Evolutionary conservation across 352 stramenopile genomes (phyloP).

Genomic region (Phytophthora sojae): DNA sequence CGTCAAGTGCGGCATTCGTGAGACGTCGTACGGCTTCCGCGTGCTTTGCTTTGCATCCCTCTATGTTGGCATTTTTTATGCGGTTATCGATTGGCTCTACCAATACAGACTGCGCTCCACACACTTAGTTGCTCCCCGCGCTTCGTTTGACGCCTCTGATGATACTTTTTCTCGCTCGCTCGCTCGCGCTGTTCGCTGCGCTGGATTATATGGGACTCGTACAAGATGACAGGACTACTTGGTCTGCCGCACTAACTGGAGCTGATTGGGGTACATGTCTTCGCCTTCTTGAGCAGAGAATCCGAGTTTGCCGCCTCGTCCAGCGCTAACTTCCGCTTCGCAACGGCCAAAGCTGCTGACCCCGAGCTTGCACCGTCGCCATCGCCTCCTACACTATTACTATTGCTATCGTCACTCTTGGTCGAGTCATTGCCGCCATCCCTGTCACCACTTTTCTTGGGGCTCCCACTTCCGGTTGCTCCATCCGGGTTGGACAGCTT

Average conservation of each 20-base stretch:
- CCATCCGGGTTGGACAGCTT: constrained; percentile 42
- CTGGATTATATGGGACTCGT: constrained; percentile 32
- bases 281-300: constrained; percentile 77
- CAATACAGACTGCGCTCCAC: constrained; percentile 39
- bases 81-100: constrained; percentile 43
- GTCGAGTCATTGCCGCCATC: constrained; percentile 10
- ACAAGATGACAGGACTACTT: constrained; percentile 19
- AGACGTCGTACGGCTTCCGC: constrained; percentile 3
- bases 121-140: constrained; percentile 22
- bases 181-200: neutral
- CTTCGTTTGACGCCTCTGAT: constrained; percentile 16
- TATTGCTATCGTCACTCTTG: constrained; percentile 37
- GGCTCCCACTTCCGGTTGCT: constrained; percentile 17
- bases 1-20: neutral
- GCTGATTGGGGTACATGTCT: constrained; percentile 75
- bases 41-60: constrained; percentile 36
- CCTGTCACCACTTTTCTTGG: constrained; percentile 11
- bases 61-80: constrained; percentile 48
- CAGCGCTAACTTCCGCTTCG: constrained; percentile 75
- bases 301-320: constrained; percentile 58
- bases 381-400: constrained; percentile 42
- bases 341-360: constrained; percentile 31
- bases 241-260: constrained; percentile 48
- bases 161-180: constrained; percentile 23
- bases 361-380: constrained; percentile 22